phyloP scores from a whole-genome alignment of 176 grass and related monocot species.

The Triticum aestivum region DNA sequence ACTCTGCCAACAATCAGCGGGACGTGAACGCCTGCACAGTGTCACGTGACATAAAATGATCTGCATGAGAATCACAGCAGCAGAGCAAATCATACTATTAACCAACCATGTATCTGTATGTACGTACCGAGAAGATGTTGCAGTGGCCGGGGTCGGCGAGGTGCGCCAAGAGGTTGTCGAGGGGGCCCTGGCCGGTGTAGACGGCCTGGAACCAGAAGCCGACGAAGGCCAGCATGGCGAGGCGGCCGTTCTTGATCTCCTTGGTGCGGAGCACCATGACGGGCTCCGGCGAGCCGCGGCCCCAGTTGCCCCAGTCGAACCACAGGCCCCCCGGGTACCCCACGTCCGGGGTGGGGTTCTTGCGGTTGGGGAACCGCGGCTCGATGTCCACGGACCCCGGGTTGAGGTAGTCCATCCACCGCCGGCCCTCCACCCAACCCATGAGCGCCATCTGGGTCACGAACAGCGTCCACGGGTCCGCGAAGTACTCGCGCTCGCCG shows the following conservation, averaged over 20 bases:
- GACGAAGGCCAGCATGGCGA: conserved; percentile 93
- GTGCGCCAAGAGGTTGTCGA: conserved; percentile 78
- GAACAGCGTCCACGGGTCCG: conserved; percentile 75
- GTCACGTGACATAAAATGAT: not conserved
- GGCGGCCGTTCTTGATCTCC: conserved; percentile 95
- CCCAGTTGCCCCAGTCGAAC: conserved; percentile 94
- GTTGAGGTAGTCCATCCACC: conserved; percentile 73
- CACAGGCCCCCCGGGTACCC: conserved; percentile 84
- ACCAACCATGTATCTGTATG: not conserved
- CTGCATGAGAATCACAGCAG: not conserved
- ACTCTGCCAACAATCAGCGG: not conserved
- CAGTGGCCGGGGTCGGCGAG: conserved; percentile 84
- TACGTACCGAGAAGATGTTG: conserved; percentile 55
- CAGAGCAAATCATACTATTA: not conserved
- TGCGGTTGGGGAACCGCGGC: conserved; percentile 55
- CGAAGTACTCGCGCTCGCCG: conserved; percentile 72
- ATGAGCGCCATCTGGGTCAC: conserved; percentile 78
- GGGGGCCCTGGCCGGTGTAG: conserved; percentile 69
- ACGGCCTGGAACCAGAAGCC: conserved; percentile 91
- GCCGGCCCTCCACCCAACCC: conserved; percentile 89
- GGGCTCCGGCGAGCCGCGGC: conserved; percentile 79
- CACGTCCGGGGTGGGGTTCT: conserved; percentile 72
- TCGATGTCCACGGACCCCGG: conserved; percentile 79
- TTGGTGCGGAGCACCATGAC: conserved; percentile 96
- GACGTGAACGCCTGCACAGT: conserved; percentile 47